Base-by-base conservation (phyloP, 2,329 filamentous ascomycete genomes). In the Bipolaris sorokiniana region DNA sequence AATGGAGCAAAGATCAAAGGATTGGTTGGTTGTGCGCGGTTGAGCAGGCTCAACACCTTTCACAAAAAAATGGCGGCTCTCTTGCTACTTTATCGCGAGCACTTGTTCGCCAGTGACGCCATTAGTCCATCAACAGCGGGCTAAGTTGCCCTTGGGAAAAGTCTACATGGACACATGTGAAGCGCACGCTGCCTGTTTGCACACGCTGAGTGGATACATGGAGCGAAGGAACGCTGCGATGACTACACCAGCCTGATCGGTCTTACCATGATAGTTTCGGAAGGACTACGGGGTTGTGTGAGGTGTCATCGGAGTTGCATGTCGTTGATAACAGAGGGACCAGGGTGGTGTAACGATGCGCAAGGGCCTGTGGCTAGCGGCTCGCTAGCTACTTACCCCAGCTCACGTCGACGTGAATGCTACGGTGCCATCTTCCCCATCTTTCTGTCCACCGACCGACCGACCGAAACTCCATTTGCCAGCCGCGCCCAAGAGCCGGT, bases 401-500 rank as follows among this genome's bases (percentile, higher is more conserved):
- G 58, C 56, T 53, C 59, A 53, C 58, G 18, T 57, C 58, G 48
- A 57, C 63, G 66, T 69, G 66, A 72, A 75, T 75, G 68, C 66
- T 69, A 75, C 72, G 61, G 70, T 75, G 58, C 63, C 67, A 62
- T 67, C 65, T 62, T 61, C 69, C 67, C 66, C 70, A 65, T 67
- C 69, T 65, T 72, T 66, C 66, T 59, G 45, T 58, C 55, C 44
- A 67, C 66, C 65, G 64, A 69, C 42, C 65, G 64, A 69, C 42
- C 42, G 42, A 26, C 40, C 20, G 26, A 31, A 38, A 70, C 69
- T 67, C 69, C 68, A 63, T 64, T 66, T 65, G 63, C 65, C 52
- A 68, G 67, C 72, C 70, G 73, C 71, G 67, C 71, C 70, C 67
- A 66, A 69, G 68, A 66, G 64, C 65, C 66, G 58, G 56, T 61